Evolutionary conservation across 129 eudicot species (phyloP), one percentile per base, ranked within the genome.

Genomic region (Flaveria linearis): DNA sequence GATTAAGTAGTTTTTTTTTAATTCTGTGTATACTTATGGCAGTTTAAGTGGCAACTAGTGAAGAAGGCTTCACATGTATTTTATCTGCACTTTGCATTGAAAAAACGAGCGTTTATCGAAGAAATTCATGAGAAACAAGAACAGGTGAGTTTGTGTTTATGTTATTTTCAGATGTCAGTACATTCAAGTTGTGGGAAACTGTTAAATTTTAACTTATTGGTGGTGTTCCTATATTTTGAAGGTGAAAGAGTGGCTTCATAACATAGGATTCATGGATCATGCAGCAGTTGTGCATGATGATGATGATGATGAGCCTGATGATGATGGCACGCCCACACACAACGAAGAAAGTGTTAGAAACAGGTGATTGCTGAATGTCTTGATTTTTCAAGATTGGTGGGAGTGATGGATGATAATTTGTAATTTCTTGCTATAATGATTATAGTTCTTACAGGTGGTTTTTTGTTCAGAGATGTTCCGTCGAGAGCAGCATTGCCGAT

Each of bases 381-480:
- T 82, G 82, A 72, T 28, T 53, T 69, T 68, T 45, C 41, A 60
- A 49, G 72, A 76, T 47, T 79, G 69, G 74, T 66, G 75, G 73
- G 51, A 65, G 76, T 76, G 41, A 5, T 36, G 41, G 41, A 36
- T 47, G 41, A 57, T 63, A 17, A 33, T 69, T 58, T 75, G 60
- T 69, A 77, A 76, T 82, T 84, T 84, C 78, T 85, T 81, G 81
- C 79, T 82, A 75, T 84, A 83, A 81, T 89, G 83, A 76, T 72
- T 81, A 85, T 87, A 73, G 78, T 87, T 82, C 95, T 89, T 85
- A 86, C 91, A 84, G 91, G 93, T 85, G 77, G 77, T 91, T 91
- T 91, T 89, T 86, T 88, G 93, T 94, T 89, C 93, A 94, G 99
- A 89, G 96, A 94, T 87, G 97, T 94, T 80, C 99, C 99, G 42